phyloP scores from a whole-genome alignment of 1,284 basidiomycete genomes.

The Sanghuangporus sanghuang region DNA sequence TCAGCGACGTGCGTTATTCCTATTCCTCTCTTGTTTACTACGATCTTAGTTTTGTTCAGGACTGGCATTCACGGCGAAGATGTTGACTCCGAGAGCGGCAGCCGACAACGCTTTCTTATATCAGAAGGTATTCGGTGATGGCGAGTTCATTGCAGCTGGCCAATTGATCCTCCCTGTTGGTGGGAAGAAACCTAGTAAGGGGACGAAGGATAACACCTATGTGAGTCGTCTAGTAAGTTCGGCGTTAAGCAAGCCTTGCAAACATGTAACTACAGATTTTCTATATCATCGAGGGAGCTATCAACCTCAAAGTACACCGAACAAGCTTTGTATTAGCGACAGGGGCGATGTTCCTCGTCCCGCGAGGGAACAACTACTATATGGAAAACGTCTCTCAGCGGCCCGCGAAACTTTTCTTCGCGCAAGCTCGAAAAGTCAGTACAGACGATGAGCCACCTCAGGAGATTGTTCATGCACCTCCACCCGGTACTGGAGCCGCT shows the following conservation, averaged over 20 bases:
- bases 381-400: conserved; percentile 85
- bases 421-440: conserved; percentile 79
- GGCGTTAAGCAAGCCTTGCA: not conserved
- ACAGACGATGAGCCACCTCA: conserved; percentile 28
- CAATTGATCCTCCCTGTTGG: conserved; percentile 77
- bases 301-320: conserved; percentile 80
- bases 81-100: conserved; percentile 54
- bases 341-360: conserved; percentile 88
- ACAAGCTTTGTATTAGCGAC: conserved; percentile 74
- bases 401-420: conserved; percentile 85
- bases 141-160: conserved; percentile 87
- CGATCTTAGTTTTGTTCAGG: conserved; percentile 35
- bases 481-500: not conserved
- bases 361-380: conserved; percentile 87
- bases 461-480: not conserved
- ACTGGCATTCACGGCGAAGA: conserved; percentile 68
- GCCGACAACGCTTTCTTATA: conserved; percentile 74
- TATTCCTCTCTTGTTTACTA: conserved; percentile 4
- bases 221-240: conserved; percentile 43
- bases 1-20: conserved; percentile 55
- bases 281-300: conserved; percentile 82
- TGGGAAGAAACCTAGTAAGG: conserved; percentile 81
- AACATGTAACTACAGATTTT: conserved; percentile 59
- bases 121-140: conserved; percentile 94
- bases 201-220: conserved; percentile 92